A percentile compares a stretch with the other conserved stretches of the same genome.
phyloP scores from a whole-genome alignment of 345 rosid species.

The Acer saccharum region DNA sequence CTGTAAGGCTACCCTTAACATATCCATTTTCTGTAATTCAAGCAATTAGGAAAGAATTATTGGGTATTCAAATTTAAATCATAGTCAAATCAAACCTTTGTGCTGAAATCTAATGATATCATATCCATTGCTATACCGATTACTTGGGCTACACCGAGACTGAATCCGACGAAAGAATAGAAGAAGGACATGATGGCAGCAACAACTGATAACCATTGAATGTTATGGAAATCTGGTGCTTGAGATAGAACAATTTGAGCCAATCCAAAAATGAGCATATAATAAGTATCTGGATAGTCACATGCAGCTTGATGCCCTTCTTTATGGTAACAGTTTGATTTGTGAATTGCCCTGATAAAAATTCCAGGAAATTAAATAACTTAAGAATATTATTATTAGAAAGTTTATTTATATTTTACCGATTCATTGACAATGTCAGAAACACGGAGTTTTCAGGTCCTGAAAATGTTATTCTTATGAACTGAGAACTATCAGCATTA shows the following conservation, averaged over 20 bases:
- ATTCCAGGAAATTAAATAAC: too few relatives aligned
- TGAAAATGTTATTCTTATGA: neutral
- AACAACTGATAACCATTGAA: conserved; percentile 46
- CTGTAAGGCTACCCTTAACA: conserved; percentile 36
- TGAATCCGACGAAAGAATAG: conserved; percentile 52
- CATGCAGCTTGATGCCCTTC: conserved; percentile 53
- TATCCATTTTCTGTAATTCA: conserved; percentile 22
- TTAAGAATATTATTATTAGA: too few relatives aligned
- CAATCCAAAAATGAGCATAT: conserved; percentile 55
- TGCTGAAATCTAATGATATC: neutral
- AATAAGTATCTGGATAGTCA: conserved; percentile 28
- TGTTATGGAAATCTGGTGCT: conserved; percentile 56
- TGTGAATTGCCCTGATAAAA: conserved; percentile 46
- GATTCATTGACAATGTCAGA: too few relatives aligned
- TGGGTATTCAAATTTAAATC: neutral
- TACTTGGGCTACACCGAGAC: conserved; percentile 47
- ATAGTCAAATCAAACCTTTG: too few relatives aligned
- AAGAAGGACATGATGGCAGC: conserved; percentile 63
- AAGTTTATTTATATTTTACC: too few relatives aligned
- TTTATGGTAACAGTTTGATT: conserved; percentile 47
- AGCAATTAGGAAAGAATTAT: neutral
- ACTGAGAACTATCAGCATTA: too few relatives aligned
- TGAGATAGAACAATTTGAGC: conserved; percentile 51
- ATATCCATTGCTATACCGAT: conserved; percentile 28
- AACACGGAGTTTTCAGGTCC: too few relatives aligned